These are phyloP conservation scores for Zoysia pacifica DNA, from an alignment of 176 grass and related monocot species.

Conservation along the genomic window DNA sequence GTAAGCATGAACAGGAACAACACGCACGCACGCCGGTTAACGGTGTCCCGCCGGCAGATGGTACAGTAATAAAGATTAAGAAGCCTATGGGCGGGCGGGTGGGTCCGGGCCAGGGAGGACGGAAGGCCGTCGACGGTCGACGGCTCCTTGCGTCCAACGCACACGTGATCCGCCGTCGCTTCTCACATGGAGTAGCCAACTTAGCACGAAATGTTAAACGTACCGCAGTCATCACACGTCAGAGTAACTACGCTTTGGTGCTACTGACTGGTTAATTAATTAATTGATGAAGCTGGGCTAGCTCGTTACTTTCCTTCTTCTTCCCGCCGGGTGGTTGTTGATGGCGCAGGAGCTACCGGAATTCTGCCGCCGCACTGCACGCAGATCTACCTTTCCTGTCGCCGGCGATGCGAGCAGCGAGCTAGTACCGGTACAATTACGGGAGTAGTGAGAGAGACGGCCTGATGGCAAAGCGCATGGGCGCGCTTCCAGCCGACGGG, in stretches of 20 bases:
- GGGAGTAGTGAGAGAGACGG: too few species aligned
- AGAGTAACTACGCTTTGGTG: not conserved
- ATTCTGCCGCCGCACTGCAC: not conserved
- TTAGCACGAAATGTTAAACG: conserved; percentile 18
- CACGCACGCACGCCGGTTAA: conserved; percentile 2
- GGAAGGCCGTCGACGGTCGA: conserved; percentile 58
- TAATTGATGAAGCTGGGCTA: not conserved
- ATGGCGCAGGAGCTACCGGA: not conserved
- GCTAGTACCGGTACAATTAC: too few species aligned
- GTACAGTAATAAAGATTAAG: conserved; percentile 16
- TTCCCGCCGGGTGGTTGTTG: not conserved
- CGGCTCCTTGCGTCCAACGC: conserved; percentile 44
- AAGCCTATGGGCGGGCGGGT: conserved; percentile 32
- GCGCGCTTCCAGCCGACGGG: too few species aligned
- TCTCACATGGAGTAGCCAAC: conserved; percentile 9
- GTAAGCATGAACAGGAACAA: not conserved
- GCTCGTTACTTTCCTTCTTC: not conserved
- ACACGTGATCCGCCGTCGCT: conserved; percentile 54
- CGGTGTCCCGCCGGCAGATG: not conserved
- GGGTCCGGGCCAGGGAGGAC: conserved; percentile 38
- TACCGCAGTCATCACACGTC: conserved; percentile 31
- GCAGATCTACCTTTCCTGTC: conserved; percentile 6
- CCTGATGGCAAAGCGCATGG: too few species aligned
- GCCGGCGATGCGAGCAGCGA: too few species aligned
- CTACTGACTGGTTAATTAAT: not conserved